phyloP scores from a whole-genome alignment of 2,329 filamentous ascomycete species.

The Rhexocercosporidium sp. region DNA sequence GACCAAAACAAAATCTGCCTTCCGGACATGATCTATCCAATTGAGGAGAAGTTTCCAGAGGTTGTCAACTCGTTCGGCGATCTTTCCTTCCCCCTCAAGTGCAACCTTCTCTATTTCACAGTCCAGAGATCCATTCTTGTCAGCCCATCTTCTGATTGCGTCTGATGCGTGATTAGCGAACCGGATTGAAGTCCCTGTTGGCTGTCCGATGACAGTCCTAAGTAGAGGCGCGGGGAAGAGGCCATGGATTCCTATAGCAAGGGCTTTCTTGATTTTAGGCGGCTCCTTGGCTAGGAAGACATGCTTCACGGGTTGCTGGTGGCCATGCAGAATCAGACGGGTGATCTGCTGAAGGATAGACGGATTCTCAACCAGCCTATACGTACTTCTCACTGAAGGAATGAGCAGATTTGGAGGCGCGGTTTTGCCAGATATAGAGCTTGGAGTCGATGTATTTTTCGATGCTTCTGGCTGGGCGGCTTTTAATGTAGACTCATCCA shows the following conservation, averaged over 20 bases:
- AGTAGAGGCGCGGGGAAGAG: slow-evolving; percentile 88
- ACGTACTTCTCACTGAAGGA: slow-evolving; percentile 73
- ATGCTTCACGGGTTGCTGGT: slow-evolving; percentile 67
- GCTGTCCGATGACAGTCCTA: slow-evolving; percentile 90
- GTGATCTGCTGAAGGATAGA: slow-evolving; percentile 72
- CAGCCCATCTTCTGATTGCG: slow-evolving; percentile 83
- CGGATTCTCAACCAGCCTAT: slow-evolving; percentile 68
- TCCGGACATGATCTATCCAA: slow-evolving; percentile 89
- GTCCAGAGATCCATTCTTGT: slow-evolving; percentile 72
- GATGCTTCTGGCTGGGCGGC: slow-evolving; percentile 22
- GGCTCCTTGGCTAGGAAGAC: slow-evolving; percentile 72
- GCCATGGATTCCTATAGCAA: slow-evolving; percentile 94
- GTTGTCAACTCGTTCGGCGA: slow-evolving; percentile 86
- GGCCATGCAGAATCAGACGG: slow-evolving; percentile 60
- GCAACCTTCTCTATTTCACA: slow-evolving; percentile 92
- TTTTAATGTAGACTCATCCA: slow-evolving; percentile 30
- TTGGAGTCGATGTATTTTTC: slow-evolving; percentile 30
- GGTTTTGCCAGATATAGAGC: slow-evolving; percentile 39
- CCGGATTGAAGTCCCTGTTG: slow-evolving; percentile 91
- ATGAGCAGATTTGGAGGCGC: slow-evolving; percentile 66
- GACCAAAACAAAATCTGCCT: slow-evolving; percentile 88
- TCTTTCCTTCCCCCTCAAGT: slow-evolving; percentile 92
- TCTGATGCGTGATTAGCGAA: slow-evolving; percentile 89
- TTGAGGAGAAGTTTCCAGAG: slow-evolving; percentile 94
- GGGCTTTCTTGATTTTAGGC: slow-evolving; percentile 79